Conservation (phyloP, 2,329 filamentous ascomycete species). For the Ophiostoma angusticollis region DNA sequence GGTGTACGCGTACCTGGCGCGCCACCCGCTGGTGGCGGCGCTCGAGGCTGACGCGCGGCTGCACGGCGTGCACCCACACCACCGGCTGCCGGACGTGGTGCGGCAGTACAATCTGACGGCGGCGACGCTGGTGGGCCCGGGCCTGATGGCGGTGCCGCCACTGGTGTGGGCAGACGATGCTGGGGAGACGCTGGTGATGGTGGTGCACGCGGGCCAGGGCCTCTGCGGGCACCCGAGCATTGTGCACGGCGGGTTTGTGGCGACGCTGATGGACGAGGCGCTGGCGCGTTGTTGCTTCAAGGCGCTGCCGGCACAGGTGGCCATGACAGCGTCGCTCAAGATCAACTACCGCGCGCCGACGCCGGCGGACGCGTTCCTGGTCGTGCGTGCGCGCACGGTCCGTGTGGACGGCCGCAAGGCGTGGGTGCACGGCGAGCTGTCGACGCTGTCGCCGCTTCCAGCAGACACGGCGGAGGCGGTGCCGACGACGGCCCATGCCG, state of each 20-base stretch:
- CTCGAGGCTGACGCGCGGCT: conserved; percentile 50
- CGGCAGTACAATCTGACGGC: conserved; percentile 68
- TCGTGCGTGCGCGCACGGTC: conserved; percentile 65
- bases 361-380: conserved; percentile 60
- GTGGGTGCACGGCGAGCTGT: conserved; percentile 80
- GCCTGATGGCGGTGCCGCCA: conserved; percentile 69
- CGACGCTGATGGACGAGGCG: conserved; percentile 87
- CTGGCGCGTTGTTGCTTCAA: conserved; percentile 79
- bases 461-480: no score
- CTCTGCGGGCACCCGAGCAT: conserved; percentile 85
- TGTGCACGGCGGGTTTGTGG: conserved; percentile 78
- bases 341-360: conserved; percentile 74
- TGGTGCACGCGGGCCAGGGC: conserved; percentile 65
- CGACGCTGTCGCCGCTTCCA: conserved; percentile 56
- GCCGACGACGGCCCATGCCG: no score
- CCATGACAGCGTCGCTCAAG: conserved; percentile 75
- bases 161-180: conserved; percentile 60
- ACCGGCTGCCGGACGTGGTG: conserved; percentile 66
- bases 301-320: conserved; percentile 73
- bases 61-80: conserved; percentile 67
- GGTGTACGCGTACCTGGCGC: no score
- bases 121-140: conserved; percentile 62
- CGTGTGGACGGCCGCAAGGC: conserved; percentile 89
- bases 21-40: conserved; percentile 58
- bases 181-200: conserved; percentile 55